These are phyloP conservation scores for Mycena indigotica DNA, from an alignment of 768 basidiomycete species.

Conservation along the genomic window DNA sequence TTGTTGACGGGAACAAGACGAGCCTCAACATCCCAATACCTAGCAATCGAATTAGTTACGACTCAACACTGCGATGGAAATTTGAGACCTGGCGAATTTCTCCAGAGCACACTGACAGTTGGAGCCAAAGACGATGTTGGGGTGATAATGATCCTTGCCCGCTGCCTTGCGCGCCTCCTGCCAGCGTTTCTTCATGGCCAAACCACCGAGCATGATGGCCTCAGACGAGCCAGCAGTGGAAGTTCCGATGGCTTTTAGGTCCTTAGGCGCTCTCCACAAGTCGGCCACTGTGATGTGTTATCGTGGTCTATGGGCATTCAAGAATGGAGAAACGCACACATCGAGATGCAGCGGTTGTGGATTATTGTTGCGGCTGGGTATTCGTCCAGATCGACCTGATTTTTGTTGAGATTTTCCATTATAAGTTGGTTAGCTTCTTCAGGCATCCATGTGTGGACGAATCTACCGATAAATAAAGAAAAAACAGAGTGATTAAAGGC, in stretches of 20 bases:
- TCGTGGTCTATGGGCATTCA: not conserved
- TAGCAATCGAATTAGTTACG: constrained; percentile 13
- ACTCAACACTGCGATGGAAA: not conserved
- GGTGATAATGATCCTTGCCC: constrained; percentile 56
- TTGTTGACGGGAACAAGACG: constrained; percentile 49
- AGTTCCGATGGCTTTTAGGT: constrained; percentile 57
- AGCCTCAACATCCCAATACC: constrained; percentile 66
- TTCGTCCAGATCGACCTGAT: constrained; percentile 68
- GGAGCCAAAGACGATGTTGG: constrained; percentile 60
- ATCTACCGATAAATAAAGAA: constrained; percentile 27
- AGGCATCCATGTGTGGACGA: constrained; percentile 63
- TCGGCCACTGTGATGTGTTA: constrained; percentile 38
- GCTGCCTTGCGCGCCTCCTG: constrained; percentile 62
- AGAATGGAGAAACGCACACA: constrained; percentile 40
- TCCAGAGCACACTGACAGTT: constrained; percentile 68
- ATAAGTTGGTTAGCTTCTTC: constrained; percentile 56
- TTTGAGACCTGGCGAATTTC: constrained; percentile 63
- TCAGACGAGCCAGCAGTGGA: constrained; percentile 68
- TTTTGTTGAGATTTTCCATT: constrained; percentile 65
- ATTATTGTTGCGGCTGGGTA: constrained; percentile 59
- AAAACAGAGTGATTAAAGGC: not conserved
- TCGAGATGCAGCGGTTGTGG: constrained; percentile 56
- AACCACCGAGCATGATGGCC: constrained; percentile 71
- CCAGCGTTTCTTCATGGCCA: constrained; percentile 71
- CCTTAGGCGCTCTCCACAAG: constrained; percentile 67